Evolutionary conservation across 331 rosid species (phyloP), one percentile per base, ranked within the genome.

Genomic region (Phaseolus coccineus): DNA sequence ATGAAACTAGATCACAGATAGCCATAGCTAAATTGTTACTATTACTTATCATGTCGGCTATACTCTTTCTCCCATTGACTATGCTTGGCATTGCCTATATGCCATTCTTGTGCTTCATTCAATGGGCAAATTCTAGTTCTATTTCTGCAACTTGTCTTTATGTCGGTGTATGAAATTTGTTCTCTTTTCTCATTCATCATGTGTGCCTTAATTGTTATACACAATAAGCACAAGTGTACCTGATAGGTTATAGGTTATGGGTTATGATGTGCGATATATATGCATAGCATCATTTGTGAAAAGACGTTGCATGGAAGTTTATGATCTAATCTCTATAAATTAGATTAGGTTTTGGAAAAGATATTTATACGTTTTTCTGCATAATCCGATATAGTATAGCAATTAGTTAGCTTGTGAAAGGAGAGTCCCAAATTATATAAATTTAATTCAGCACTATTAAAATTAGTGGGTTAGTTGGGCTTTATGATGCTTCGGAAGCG

Each of bases 1-100:
- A 37, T 62, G 46, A 74, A 67, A 67, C 53, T 2, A 51, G 33
- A 42, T 72, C 53, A 22, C 71, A 82, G 73, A 58, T 69, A 57
- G 25, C 65, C 37, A 47, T 15, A 37, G 67, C 35, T 10, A 35
- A 24, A 8, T 37, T 33, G 25, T 4, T 50, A 5, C 22, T 2
- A 51, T 8, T 30, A 57, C 8, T 4, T 46, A 57, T 30, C 7
- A 53, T 14, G 44, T 6, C 8, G 22, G 42, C 64, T 7, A 7
- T 35, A 13, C 0, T 52, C 57, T 65, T 71, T 72, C 44, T 63
- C 46, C 15, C 47, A 28, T 44, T 55, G 48, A 5, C 24, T 76
- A 71, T 65, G 13, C 76, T 71, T 42, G 62, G 78, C 53, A 69
- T 27, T 9, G 0, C 33, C 66, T 27, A 61, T 15, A 56, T 4